phyloP scores from a whole-genome alignment of 768 basidiomycete genomes.

The Naganishia friedmannii region DNA sequence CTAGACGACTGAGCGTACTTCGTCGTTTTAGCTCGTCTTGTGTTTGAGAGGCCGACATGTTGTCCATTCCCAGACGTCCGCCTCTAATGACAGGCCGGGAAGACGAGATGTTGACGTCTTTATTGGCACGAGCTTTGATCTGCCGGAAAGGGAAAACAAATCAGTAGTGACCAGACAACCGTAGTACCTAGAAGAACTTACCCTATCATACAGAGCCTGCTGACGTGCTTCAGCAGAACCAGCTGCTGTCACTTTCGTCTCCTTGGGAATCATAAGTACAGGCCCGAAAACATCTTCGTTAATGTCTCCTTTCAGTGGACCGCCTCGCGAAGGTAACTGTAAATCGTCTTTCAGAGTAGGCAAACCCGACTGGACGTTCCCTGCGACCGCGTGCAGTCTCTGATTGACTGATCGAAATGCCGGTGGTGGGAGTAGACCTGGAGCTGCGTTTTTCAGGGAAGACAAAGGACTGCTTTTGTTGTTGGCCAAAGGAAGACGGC shows the following conservation, averaged over 20 bases:
- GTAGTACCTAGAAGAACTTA: conserved; percentile 28
- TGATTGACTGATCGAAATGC: conserved; percentile 14
- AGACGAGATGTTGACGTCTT: conserved; percentile 7
- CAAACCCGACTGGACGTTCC: background rate
- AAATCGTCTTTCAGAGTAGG: background rate
- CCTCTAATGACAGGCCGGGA: background rate
- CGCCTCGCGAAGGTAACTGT: background rate
- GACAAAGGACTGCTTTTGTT: conserved; percentile 1
- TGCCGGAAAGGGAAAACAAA: conserved; percentile 5
- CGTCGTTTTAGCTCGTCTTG: conserved; percentile 49
- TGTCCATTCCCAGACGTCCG: conserved; percentile 15
- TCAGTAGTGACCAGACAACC: background rate
- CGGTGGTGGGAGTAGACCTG: conserved; percentile 16
- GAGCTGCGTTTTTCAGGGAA: background rate
- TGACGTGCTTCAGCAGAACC: conserved; percentile 41
- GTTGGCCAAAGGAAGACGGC: background rate
- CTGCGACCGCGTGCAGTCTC: conserved; percentile 8
- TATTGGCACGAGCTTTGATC: conserved; percentile 46
- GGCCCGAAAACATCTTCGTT: conserved; percentile 36
- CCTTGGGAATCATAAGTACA: conserved; percentile 31
- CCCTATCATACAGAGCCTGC: conserved; percentile 48
- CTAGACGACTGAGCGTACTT: conserved; percentile 50
- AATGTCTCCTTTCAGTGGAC: background rate
- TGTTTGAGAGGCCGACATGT: conserved; percentile 35
- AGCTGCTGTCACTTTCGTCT: conserved; percentile 11